phyloP scores from a whole-genome alignment of 176 grass and related monocot genomes.

The Aegilops speltoides region DNA sequence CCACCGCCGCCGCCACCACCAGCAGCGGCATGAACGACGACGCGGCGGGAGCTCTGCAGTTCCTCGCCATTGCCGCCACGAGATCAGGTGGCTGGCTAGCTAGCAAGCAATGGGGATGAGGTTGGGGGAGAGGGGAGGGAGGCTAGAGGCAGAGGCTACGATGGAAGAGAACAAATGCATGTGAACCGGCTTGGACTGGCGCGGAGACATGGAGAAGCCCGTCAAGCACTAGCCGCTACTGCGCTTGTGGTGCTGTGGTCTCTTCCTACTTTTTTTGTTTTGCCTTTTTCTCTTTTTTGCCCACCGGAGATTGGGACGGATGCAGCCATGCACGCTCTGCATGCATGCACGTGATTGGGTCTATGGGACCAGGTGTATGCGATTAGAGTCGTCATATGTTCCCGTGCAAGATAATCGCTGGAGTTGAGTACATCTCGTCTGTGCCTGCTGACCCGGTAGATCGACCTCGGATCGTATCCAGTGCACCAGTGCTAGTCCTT shows the following conservation, averaged over 20 bases:
- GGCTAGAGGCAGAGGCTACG: constrained; percentile 17
- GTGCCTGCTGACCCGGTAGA: too few relatives aligned
- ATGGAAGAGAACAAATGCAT: constrained; percentile 66
- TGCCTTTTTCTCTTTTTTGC: not conserved
- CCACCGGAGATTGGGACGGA: not conserved
- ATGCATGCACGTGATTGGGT: too few relatives aligned
- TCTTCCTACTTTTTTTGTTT: constrained; percentile 4
- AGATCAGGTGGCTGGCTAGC: not conserved
- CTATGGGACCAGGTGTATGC: too few relatives aligned
- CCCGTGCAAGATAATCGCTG: too few relatives aligned
- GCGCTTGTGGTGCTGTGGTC: constrained; percentile 10
- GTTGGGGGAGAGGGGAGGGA: not conserved
- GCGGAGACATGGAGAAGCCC: constrained; percentile 37
- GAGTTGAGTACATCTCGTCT: too few relatives aligned
- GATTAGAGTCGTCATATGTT: too few relatives aligned
- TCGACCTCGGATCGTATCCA: too few relatives aligned
- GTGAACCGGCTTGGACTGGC: constrained; percentile 63
- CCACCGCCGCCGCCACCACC: not conserved
- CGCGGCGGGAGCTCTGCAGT: constrained; percentile 1
- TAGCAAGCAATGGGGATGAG: constrained; percentile 16
- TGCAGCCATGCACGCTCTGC: not conserved
- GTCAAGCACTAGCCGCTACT: constrained; percentile 28
- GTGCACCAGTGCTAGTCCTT: too few relatives aligned
- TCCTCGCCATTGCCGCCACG: constrained; percentile 37
- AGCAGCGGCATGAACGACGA: constrained; percentile 18